phyloP scores from a whole-genome alignment of 2,329 filamentous ascomycete genomes.

The Phyllosticta citriasiana region DNA sequence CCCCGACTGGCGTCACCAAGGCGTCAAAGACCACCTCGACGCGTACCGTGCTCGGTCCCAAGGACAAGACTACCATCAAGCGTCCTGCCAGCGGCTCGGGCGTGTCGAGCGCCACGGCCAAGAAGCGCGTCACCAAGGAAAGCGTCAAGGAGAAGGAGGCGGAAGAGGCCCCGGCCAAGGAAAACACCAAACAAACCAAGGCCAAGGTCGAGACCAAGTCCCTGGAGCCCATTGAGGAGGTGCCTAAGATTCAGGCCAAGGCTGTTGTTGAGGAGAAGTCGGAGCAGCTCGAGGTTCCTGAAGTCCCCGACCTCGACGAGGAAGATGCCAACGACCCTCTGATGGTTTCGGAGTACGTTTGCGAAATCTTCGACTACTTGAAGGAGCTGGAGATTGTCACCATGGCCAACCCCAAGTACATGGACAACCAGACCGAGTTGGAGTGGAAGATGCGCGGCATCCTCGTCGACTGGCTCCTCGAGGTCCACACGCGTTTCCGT shows the following conservation, averaged over 20 bases:
- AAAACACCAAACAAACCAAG: conserved; percentile 38
- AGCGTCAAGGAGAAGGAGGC: conserved; percentile 40
- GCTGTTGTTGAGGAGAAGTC: conserved; percentile 11
- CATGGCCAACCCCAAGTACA: conserved; percentile 88
- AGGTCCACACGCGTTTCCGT: conserved; percentile 94
- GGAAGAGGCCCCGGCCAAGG: conserved; percentile 46
- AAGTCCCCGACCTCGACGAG: conserved; percentile 56
- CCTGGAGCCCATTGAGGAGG: conserved; percentile 22
- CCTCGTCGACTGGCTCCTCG: conserved; percentile 94
- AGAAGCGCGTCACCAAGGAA: conserved; percentile 55
- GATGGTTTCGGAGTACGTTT: conserved; percentile 96
- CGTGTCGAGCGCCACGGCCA: conserved; percentile 51
- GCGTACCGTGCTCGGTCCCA: conserved; percentile 53
- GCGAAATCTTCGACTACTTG: conserved; percentile 95
- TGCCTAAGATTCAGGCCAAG: conserved; percentile 19
- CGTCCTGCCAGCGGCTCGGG: conserved; percentile 63
- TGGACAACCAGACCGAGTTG: conserved; percentile 85
- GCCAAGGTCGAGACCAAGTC: conserved; percentile 17
- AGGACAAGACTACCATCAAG: conserved; percentile 60
- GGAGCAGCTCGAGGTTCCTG: conserved; percentile 4
- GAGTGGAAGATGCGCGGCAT: conserved; percentile 99
- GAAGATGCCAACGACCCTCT: conserved; percentile 90
- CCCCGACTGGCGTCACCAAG: conserved; percentile 77
- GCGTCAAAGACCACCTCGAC: conserved; percentile 48
- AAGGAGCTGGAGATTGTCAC: conserved; percentile 70